Conservation (phyloP, 768 basidiomycete species). For the Leucosporidium creatinivorum region DNA sequence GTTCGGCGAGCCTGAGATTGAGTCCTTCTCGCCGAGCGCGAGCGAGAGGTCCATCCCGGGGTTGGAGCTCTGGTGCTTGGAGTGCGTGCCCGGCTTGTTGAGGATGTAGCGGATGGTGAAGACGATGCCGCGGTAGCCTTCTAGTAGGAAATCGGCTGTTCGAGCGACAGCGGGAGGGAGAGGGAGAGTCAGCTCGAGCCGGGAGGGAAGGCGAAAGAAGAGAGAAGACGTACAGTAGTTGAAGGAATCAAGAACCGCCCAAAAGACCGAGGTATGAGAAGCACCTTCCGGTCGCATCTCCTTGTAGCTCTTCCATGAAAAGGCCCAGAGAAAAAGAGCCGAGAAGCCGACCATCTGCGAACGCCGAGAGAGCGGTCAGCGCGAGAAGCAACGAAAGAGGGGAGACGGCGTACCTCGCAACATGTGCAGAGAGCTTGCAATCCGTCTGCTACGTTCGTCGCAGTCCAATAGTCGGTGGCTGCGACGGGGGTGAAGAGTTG, state of each 20-base stretch:
- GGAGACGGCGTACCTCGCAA: constrained; percentile 56
- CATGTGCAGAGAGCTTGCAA: constrained; percentile 72
- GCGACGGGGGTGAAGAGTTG: no score
- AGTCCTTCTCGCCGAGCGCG: constrained; percentile 12
- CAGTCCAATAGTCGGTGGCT: constrained; percentile 4
- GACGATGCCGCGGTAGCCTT: constrained; percentile 57
- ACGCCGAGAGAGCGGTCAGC: constrained; percentile 11
- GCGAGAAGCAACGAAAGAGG: constrained; percentile 11
- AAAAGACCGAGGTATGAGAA: constrained; percentile 51
- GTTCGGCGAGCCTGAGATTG: no score
- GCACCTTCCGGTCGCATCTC: constrained; percentile 25
- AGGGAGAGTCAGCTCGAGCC: no score
- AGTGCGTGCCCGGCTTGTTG: constrained; percentile 39
- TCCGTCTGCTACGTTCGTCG: constrained; percentile 73
- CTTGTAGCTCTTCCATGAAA: constrained; percentile 60
- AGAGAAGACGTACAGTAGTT: constrained; percentile 37
- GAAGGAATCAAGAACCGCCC: constrained; percentile 59
- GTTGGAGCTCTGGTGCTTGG: constrained; percentile 21
- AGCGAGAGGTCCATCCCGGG: constrained; percentile 17
- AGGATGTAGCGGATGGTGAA: constrained; percentile 53
- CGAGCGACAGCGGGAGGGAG: not conserved
- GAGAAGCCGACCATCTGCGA: constrained; percentile 76
- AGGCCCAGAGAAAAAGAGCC: constrained; percentile 73
- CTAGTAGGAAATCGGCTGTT: constrained; percentile 58
- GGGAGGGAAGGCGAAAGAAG: not conserved